Conservation (phyloP, 345 rosid species). For the Gossypium thurberi region DNA sequence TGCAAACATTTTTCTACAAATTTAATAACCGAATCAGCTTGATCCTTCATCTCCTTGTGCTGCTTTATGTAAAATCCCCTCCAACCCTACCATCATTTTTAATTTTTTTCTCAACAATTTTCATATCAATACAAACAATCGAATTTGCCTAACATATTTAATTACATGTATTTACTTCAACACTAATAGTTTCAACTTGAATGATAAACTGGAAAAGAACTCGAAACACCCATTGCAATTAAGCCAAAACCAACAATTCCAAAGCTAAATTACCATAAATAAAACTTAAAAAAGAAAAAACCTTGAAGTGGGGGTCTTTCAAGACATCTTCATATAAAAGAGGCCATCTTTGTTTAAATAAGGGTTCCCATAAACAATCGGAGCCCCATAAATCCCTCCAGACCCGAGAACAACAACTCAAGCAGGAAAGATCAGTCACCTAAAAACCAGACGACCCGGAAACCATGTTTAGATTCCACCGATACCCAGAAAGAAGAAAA, state of each 20-base stretch:
- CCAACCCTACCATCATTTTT: conserved; percentile 36
- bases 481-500: background rate
- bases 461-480: background rate
- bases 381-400: conserved; percentile 64
- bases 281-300: background rate
- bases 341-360: conserved; percentile 62
- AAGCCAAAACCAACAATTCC: background rate
- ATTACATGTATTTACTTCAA: no score
- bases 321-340: background rate
- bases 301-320: conserved; percentile 11
- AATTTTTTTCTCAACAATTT: background rate
- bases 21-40: conserved; percentile 29
- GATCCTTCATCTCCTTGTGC: conserved; percentile 33
- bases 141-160: background rate
- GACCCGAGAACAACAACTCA: conserved; percentile 21
- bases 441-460: conserved; percentile 15
- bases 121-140: background rate
- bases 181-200: background rate
- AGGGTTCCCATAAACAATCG: conserved; percentile 43
- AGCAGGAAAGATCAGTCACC: conserved; percentile 53
- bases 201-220: background rate
- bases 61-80: conserved; percentile 26
- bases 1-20: conserved; percentile 26
- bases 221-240: background rate
- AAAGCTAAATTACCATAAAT: background rate